These are phyloP conservation scores for Aspergillus brasiliensis DNA, from an alignment of 2,329 filamentous ascomycete genomes.

Conservation along the genomic window DNA sequence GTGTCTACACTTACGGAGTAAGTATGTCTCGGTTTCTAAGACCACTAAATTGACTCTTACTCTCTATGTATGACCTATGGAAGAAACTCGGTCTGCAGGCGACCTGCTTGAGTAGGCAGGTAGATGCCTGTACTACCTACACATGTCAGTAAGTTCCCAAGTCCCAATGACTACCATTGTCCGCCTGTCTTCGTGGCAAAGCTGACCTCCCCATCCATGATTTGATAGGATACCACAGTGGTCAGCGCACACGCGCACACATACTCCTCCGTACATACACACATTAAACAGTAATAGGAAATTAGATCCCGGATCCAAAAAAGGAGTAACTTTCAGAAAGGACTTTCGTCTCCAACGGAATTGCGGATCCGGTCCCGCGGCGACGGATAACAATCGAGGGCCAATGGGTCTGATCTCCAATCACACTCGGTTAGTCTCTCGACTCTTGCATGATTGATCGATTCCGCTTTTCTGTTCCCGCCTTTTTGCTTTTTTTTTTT, in stretches of 20 bases:
- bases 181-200: background rate
- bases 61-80: background rate
- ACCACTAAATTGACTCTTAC: background rate
- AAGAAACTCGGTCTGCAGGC: background rate
- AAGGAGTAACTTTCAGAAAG: background rate
- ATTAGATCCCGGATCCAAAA: background rate
- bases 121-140: background rate
- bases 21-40: background rate
- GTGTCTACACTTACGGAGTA: background rate
- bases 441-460: constrained; percentile 3
- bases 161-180: background rate
- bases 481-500: constrained; percentile 8
- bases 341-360: constrained; percentile 30
- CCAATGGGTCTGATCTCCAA: constrained; percentile 13
- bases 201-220: background rate
- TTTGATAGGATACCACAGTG: background rate
- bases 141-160: background rate
- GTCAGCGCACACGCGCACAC: background rate
- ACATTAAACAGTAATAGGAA: background rate
- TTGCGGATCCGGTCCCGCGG: constrained; percentile 39
- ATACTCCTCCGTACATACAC: background rate
- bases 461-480: background rate
- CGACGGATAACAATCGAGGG: constrained; percentile 32
- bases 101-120: background rate
- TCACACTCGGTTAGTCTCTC: constrained; percentile 6